phyloP scores from a whole-genome alignment of 345 rosid genomes.

The Euphorbia lathyris region DNA sequence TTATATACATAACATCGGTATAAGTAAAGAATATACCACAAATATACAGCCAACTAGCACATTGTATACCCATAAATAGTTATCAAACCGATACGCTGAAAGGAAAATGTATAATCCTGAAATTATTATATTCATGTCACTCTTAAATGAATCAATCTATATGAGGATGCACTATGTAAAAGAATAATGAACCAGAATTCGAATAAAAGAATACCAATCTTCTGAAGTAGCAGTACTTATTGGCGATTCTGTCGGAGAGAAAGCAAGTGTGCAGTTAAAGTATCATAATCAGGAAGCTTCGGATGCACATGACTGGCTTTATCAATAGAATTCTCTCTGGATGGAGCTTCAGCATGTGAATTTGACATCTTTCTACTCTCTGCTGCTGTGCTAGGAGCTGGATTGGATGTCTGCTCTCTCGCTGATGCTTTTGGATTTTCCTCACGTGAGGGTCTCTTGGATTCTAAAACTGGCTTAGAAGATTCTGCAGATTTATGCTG shows the following conservation, averaged over 20 bases:
- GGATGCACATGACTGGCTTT: constrained; percentile 80
- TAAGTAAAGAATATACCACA: not conserved
- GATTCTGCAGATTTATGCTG: constrained; percentile 20
- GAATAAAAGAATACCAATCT: not conserved
- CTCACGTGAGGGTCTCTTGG: constrained; percentile 21
- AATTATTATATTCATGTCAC: not conserved
- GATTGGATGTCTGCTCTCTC: constrained; percentile 28
- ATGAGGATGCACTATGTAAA: constrained; percentile 4
- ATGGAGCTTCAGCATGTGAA: constrained; percentile 16
- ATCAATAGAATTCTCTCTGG: constrained; percentile 30
- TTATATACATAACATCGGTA: not conserved
- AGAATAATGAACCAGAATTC: constrained; percentile 5
- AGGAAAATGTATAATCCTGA: not conserved
- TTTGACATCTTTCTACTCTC: constrained; percentile 26
- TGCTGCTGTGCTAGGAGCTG: constrained; percentile 26
- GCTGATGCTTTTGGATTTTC: constrained; percentile 25
- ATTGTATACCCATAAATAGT: not conserved
- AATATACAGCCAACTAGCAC: not conserved
- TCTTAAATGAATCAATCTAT: not conserved
- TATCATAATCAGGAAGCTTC: constrained; percentile 82
- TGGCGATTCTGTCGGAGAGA: constrained; percentile 43
- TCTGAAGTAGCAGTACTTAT: constrained; percentile 19
- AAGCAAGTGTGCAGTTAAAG: constrained; percentile 51
- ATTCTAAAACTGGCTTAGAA: constrained; percentile 14
- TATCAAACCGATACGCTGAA: not conserved